A percentile compares a stretch with the other conserved stretches of the same genome.
Evolutionary conservation across 2,329 filamentous ascomycete genomes (phyloP).

Genomic region (Kalmusia sp.): DNA sequence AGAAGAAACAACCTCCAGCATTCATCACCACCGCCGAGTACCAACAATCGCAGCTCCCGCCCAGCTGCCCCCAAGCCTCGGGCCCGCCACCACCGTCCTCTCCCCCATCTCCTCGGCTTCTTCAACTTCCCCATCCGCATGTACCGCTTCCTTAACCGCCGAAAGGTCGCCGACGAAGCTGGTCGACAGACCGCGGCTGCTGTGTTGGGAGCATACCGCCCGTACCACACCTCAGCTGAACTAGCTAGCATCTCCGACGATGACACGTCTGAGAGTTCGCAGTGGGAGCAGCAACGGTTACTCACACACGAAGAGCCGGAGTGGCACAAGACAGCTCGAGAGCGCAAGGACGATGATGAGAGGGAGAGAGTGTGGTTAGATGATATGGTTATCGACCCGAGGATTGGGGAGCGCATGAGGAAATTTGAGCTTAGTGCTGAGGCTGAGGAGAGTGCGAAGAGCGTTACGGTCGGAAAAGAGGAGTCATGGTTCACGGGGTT

Average conservation of each 20-base stretch:
- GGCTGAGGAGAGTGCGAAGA: constrained; percentile 69
- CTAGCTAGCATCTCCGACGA: constrained; percentile 36
- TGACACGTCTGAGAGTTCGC: constrained; percentile 37
- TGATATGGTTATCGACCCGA: constrained; percentile 75
- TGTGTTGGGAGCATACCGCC: constrained; percentile 68
- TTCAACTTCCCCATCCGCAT: constrained; percentile 86
- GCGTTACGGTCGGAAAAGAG: constrained; percentile 23
- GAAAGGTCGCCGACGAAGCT: constrained; percentile 83
- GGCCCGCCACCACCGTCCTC: constrained; percentile 75
- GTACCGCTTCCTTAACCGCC: constrained; percentile 85
- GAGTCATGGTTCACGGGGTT: constrained; percentile 37
- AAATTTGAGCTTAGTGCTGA: constrained; percentile 74
- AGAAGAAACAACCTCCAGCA: constrained; percentile 69
- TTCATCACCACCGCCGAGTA: constrained; percentile 80
- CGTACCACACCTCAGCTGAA: constrained; percentile 47
- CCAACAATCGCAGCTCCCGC: constrained; percentile 67
- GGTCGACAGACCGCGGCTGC: constrained; percentile 87
- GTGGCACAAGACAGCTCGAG: constrained; percentile 81
- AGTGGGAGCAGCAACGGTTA: constrained; percentile 68
- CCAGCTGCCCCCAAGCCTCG: constrained; percentile 73
- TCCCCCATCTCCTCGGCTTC: constrained; percentile 93
- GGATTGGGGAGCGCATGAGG: constrained; percentile 81
- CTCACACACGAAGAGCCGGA: constrained; percentile 77
- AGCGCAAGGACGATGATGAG: constrained; percentile 58
- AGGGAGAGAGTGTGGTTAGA: constrained; percentile 74